Evolutionary conservation across 2,329 filamentous ascomycete genomes (phyloP).

Genomic region (Verticillium albo-atrum): DNA sequence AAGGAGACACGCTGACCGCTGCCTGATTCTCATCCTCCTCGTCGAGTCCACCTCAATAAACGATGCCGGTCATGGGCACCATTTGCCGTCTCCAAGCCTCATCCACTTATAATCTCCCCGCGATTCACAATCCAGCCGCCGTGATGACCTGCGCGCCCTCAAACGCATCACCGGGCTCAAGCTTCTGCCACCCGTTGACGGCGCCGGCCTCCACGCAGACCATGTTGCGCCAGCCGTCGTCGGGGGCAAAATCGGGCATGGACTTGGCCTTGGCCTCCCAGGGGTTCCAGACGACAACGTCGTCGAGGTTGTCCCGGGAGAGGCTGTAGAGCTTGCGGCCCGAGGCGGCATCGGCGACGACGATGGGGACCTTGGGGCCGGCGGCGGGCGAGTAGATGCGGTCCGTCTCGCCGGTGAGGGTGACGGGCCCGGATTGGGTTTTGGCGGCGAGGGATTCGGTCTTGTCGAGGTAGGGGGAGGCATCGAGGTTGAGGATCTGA

Average conservation of each 20-base stretch:
- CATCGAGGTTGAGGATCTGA: slow-evolving; percentile 70
- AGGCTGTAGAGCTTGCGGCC: slow-evolving; percentile 66
- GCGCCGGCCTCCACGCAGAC: slow-evolving; percentile 89
- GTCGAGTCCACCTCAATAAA: neutral
- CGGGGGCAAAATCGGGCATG: slow-evolving; percentile 84
- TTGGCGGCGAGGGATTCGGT: slow-evolving; percentile 61
- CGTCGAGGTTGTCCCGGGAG: slow-evolving; percentile 76
- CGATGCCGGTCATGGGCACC: neutral
- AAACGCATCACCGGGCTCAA: slow-evolving; percentile 73
- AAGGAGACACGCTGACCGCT: neutral
- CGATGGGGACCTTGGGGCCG: slow-evolving; percentile 52
- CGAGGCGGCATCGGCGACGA: slow-evolving; percentile 51
- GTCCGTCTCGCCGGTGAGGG: slow-evolving; percentile 77
- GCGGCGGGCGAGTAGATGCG: slow-evolving; percentile 75
- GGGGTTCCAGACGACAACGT: slow-evolving; percentile 96
- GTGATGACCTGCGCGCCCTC: slow-evolving; percentile 56
- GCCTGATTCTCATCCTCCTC: neutral
- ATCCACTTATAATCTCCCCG: neutral
- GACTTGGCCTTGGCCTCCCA: slow-evolving; percentile 80
- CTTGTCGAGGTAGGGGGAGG: slow-evolving; percentile 80
- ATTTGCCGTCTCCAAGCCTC: neutral
- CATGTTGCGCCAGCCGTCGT: slow-evolving; percentile 90
- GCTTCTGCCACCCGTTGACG: slow-evolving; percentile 74
- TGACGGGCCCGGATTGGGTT: slow-evolving; percentile 59
- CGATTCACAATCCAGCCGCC: neutral